Evolutionary conservation across 2,329 filamentous ascomycete species (phyloP), one percentile per base, ranked within the genome.

Genomic region (Phoma herbarum): DNA sequence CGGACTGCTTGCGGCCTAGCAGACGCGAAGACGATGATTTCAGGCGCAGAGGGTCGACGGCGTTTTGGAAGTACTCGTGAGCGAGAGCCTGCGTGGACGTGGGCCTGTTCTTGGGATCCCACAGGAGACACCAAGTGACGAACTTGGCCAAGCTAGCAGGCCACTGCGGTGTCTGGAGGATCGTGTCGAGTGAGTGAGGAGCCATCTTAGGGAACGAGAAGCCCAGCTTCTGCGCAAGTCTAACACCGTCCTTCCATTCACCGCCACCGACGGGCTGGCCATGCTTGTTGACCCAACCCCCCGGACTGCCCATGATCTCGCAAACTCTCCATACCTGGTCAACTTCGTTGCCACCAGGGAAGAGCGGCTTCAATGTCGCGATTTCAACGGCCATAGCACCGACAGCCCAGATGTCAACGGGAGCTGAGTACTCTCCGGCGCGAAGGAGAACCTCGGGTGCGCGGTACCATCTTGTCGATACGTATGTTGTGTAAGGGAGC

Each of bases 201-300:
- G 95, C 94, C 95, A 99, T 98, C 87, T 95, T 92, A 60, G 95
- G 95, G 80, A 99, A 99, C 0, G 95, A 97, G 78, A 99, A 99
- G 55, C 95, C 95, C 63, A 99, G 86, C 83, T 98, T 98, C 68
- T 95, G 92, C 56, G 95, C 95, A 59, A 99, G 83, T 61, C 92
- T 87, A 44, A 93, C 93, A 57, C 95, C 95, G 58, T 99, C 95
- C 71, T 93, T 92, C 95, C 95, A 99, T 68, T 99, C 95, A 71
- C 95, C 95, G 73, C 95, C 95, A 54, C 95, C 95, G 26, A 99
- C 91, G 65, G 89, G 90, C 25, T 84, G 83, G 23, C 93, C 93
- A 5, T 91, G 84, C 79, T 97, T 97, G 83, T 91, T 97, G 76
- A 96, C 95, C 95, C 95, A 99, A 80, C 94, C 94, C 43, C 95